A percentile compares a stretch with the other conserved stretches of the same genome.
These are phyloP conservation scores for Ashbya aceris DNA, from an alignment of 1,139 yeast species.

Conservation along the genomic window DNA sequence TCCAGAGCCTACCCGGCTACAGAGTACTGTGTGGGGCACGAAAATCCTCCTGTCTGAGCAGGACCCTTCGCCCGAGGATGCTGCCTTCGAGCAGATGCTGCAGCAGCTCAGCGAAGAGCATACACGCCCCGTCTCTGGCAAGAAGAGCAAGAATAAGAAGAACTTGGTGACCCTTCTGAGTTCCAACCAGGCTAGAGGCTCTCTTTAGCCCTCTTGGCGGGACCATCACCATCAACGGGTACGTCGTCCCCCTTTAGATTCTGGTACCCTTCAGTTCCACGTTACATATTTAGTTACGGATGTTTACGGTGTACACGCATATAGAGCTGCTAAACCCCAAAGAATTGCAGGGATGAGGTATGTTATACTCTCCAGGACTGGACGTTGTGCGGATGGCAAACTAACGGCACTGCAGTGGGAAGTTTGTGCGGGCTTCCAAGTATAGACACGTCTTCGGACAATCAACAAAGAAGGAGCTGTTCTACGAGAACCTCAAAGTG, in stretches of 20 bases:
- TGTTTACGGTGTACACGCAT: conserved; percentile 1
- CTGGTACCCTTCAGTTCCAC: too few relatives aligned
- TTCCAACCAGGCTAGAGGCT: conserved; percentile 7
- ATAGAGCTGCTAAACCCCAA: too few relatives aligned
- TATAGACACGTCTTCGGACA: conserved; percentile 95
- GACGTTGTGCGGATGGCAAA: neutral
- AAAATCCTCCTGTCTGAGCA: conserved; percentile 36
- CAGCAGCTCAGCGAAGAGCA: conserved; percentile 10
- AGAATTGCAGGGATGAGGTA: too few relatives aligned
- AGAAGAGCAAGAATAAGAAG: conserved; percentile 17
- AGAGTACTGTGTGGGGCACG: conserved; percentile 57
- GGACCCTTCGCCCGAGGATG: conserved; percentile 19
- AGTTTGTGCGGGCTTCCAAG: conserved; percentile 92
- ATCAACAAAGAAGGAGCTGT: conserved; percentile 74
- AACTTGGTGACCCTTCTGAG: conserved; percentile 25
- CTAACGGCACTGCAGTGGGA: conserved; percentile 44
- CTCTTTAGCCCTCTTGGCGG: conserved; percentile 1
- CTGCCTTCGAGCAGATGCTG: conserved; percentile 26
- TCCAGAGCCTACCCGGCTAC: conserved; percentile 9
- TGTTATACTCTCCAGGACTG: too few relatives aligned
- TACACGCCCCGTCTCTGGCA: conserved; percentile 1
- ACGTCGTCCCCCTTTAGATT: neutral
- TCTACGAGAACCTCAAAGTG: conserved; percentile 77
- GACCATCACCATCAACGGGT: neutral
- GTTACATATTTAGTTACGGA: neutral